Percentiles rank a stretch among this genome's conserved stretches.
These are phyloP conservation scores for Ganoderma lucidum DNA, from an alignment of 1,284 basidiomycete genomes.

Conservation along the genomic window DNA sequence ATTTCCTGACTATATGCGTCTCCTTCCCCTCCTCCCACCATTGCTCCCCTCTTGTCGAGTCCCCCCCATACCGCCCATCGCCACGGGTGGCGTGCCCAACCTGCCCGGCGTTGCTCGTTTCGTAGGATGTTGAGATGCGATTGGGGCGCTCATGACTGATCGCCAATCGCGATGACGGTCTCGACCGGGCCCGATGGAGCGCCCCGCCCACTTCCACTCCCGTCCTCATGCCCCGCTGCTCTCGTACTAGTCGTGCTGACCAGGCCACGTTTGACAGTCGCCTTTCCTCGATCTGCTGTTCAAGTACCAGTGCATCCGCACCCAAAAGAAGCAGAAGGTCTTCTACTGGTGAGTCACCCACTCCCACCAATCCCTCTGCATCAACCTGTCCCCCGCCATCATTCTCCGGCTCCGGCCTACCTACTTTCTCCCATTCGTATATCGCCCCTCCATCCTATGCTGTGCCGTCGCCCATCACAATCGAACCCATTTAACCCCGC, in stretches of 20 bases:
- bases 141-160: constrained; percentile 17
- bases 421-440: neutral
- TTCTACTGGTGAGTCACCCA: constrained; percentile 81
- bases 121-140: constrained; percentile 10
- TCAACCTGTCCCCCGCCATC: constrained; percentile 1
- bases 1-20: constrained; percentile 8
- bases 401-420: constrained; percentile 6
- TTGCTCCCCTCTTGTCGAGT: neutral
- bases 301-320: constrained; percentile 94
- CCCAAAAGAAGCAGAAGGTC: constrained; percentile 95
- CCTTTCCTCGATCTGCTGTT: constrained; percentile 92
- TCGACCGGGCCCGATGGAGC: constrained; percentile 24
- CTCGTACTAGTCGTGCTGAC: constrained; percentile 3
- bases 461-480: neutral
- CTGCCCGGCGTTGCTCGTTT: constrained; percentile 6
- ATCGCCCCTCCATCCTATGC: neutral
- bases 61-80: constrained; percentile 1
- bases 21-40: neutral
- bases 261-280: constrained; percentile 55
- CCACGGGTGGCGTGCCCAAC: no score
- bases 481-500: constrained; percentile 12
- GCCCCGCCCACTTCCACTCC: constrained; percentile 1
- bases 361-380: neutral
- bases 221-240: constrained; percentile 4
- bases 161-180: constrained; percentile 22